These are phyloP conservation scores for Viola pubescens DNA, from an alignment of 441 rosid genomes.

Conservation along the genomic window DNA sequence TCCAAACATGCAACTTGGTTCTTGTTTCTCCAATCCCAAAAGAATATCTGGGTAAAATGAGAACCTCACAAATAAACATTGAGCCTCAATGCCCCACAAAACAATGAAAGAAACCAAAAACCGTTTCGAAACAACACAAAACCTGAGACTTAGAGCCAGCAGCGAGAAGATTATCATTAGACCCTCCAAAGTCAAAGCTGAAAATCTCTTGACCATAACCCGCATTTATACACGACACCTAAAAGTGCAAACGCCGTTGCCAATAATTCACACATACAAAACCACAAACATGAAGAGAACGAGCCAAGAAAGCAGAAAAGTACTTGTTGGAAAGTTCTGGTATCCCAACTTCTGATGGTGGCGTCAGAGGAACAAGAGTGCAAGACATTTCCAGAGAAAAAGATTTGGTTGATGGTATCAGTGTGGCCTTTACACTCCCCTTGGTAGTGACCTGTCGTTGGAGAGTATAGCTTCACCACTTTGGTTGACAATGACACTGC, in stretches of 20 bases:
- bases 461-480: slow-evolving; percentile 74
- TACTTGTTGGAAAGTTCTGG: slow-evolving; percentile 70
- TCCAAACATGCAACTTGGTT: slow-evolving; percentile 89
- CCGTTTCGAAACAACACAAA: background rate
- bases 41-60: slow-evolving; percentile 43
- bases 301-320: background rate
- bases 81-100: background rate
- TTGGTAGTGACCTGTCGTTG: slow-evolving; percentile 65
- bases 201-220: slow-evolving; percentile 56
- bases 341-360: slow-evolving; percentile 79
- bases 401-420: slow-evolving; percentile 53
- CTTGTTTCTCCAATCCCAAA: slow-evolving; percentile 95
- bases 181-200: slow-evolving; percentile 77
- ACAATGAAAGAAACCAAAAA: background rate
- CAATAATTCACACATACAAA: background rate
- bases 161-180: slow-evolving; percentile 60
- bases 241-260: background rate
- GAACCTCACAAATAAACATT: background rate
- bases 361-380: slow-evolving; percentile 87
- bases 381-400: slow-evolving; percentile 58
- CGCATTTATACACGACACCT: slow-evolving; percentile 56
- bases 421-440: slow-evolving; percentile 86
- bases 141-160: slow-evolving; percentile 89
- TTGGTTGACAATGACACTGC: slow-evolving; percentile 85
- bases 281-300: background rate